phyloP scores from a whole-genome alignment of 116 monocot genomes.

The Cymodocea nodosa region DNA sequence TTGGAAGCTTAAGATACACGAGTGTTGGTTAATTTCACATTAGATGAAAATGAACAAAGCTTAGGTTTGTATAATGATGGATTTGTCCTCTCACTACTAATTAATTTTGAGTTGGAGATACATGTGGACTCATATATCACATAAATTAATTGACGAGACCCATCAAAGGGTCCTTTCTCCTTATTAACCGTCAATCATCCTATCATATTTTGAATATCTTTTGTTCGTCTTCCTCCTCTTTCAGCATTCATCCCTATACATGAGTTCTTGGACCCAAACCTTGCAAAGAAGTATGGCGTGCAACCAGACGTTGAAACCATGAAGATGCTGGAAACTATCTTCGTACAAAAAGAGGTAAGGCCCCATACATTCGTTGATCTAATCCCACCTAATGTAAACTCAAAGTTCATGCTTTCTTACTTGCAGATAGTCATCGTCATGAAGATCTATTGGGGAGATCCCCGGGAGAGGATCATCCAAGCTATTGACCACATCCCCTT shows the following conservation, averaged over 20 bases:
- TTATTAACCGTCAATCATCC: neutral
- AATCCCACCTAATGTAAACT: neutral
- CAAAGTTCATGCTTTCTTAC: neutral
- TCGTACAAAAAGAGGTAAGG: constrained; percentile 51
- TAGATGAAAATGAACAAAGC: too few relatives aligned
- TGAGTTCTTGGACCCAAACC: constrained; percentile 45
- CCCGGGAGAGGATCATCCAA: constrained; percentile 65
- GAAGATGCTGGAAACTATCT: constrained; percentile 42
- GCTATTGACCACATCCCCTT: constrained; percentile 49
- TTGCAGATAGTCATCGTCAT: constrained; percentile 40
- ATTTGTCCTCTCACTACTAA: too few relatives aligned
- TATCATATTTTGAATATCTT: neutral
- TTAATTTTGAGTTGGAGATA: too few relatives aligned
- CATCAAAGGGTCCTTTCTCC: neutral
- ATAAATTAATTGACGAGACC: too few relatives aligned
- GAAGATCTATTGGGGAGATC: constrained; percentile 69
- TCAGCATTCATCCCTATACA: constrained; percentile 70
- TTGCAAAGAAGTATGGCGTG: constrained; percentile 64
- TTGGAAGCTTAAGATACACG: too few relatives aligned
- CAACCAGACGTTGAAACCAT: constrained; percentile 61
- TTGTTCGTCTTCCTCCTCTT: neutral
- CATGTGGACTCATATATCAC: too few relatives aligned
- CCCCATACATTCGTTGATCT: neutral
- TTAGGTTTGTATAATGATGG: too few relatives aligned
- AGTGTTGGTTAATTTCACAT: too few relatives aligned